phyloP scores from a whole-genome alignment of 2,329 filamentous ascomycete genomes.

The Metarhizium brunneum region DNA sequence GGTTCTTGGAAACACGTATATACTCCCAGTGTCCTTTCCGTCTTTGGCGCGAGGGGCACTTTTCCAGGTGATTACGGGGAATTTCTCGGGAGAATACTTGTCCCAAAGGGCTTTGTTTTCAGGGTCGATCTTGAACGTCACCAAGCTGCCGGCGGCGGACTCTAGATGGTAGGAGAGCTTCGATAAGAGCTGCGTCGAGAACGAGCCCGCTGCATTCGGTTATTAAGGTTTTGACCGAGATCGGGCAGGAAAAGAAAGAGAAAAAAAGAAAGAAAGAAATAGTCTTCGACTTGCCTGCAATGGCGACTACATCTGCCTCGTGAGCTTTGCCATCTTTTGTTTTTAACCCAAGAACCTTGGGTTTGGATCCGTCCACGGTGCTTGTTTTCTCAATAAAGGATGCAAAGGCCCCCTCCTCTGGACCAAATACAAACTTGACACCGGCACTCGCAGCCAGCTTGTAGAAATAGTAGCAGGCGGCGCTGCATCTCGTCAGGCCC shows the following conservation, averaged over 20 bases:
- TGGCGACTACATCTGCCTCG: conserved; percentile 12
- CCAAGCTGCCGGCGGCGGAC: conserved; percentile 19
- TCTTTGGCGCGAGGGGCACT: conserved; percentile 14
- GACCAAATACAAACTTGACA: conserved; percentile 17
- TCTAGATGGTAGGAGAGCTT: conserved; percentile 19
- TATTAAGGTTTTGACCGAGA: neutral
- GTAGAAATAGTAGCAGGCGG: conserved; percentile 13
- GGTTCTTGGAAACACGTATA: conserved; percentile 20
- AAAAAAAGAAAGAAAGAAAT: no score
- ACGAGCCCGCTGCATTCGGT: conserved; percentile 17
- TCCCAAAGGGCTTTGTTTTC: conserved; percentile 16
- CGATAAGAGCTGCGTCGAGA: conserved; percentile 20
- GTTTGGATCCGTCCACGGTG: neutral
- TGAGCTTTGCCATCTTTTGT: conserved; percentile 12
- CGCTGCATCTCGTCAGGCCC: conserved; percentile 13
- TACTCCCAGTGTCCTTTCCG: conserved; percentile 20
- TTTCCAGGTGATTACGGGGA: conserved; percentile 23
- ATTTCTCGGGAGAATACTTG: conserved; percentile 22
- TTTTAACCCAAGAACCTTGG: neutral
- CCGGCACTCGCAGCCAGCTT: conserved; percentile 13
- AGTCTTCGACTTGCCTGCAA: conserved; percentile 13
- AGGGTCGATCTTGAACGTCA: conserved; percentile 18
- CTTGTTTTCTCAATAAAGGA: conserved; percentile 7
- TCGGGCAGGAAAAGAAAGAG: neutral
- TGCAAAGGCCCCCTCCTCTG: conserved; percentile 14